Evolutionary conservation across 306 rosid species (phyloP).

Genomic region (Vigna hirtella): DNA sequence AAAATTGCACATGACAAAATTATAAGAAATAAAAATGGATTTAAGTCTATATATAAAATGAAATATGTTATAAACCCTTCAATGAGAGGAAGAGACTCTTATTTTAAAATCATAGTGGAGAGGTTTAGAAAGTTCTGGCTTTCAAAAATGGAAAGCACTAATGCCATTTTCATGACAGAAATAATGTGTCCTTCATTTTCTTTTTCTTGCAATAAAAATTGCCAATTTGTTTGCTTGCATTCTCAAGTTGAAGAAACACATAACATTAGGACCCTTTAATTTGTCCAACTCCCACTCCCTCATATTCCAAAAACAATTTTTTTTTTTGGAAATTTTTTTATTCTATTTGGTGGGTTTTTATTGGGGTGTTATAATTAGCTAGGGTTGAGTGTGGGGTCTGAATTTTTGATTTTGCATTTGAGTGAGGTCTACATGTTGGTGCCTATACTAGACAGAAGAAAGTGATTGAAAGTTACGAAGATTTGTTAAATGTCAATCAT

Average conservation of each 20-base stretch:
- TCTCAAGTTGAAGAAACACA: conserved; percentile 10
- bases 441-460: conserved; percentile 58
- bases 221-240: conserved; percentile 15
- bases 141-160: not conserved
- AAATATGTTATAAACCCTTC: not conserved
- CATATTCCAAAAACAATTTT: not conserved
- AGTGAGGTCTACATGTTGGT: conserved; percentile 74
- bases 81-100: not conserved
- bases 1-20: no score
- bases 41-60: no score
- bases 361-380: conserved; percentile 58
- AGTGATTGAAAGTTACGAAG: conserved; percentile 54
- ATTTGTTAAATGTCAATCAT: conserved; percentile 52
- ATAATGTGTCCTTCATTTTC: not conserved
- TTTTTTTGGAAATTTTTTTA: not conserved
- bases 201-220: conserved; percentile 21
- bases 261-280: conserved; percentile 12
- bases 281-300: not conserved
- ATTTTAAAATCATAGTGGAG: not conserved
- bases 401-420: conserved; percentile 45
- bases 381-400: conserved; percentile 55
- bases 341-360: conserved; percentile 12
- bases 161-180: conserved; percentile 10
- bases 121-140: not conserved
- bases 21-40: no score